Evolutionary conservation across 306 rosid species (phyloP), one percentile per base, ranked within the genome.

Genomic region (Potentilla sterilis): DNA sequence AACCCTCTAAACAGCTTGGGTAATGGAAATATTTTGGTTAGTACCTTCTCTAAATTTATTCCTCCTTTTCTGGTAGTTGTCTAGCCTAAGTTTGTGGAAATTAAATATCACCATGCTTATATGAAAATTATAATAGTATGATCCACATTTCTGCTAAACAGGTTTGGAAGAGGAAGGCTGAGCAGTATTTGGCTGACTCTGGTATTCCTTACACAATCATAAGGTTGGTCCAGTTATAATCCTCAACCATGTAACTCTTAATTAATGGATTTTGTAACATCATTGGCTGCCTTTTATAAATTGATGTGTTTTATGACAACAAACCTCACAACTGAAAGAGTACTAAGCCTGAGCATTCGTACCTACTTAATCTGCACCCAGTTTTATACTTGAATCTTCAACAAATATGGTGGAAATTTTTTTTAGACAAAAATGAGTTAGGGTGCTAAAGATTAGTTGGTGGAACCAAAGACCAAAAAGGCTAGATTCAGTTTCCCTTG

Each of bases 151-250:
- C 58, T 62, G 15, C 41, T 14, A 21, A 15, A 69, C 84, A 95
- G 98, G 81, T 95, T 74, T 95, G 98, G 98, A 95, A 95, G 89
- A 89, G 98, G 77, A 95, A 95, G 82, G 96, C 97, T 65, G 98
- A 95, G 87, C 89, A 90, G 81, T 95, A 95, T 87, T 87, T 95
- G 74, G 91, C 92, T n/a, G 93, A 90, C 75, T 95, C 97, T 58
- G 97, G 97, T 44, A 4, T 92, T 75, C 90, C 98, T 9, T 95
- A 92, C 86, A 92, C 97, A 9, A 95, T 95, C 79, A 89, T 95
- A 84, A 89, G 98, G 98, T 92, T 80, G 24, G 62, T 54, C n/a
- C 74, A 59, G 68, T 72, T 37, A 48, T 61, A 32, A 43, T 74
- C 58, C 6, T 58, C 57, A 10, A 55, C 28, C 77, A 73, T 47